Evolutionary conservation across 2,329 filamentous ascomycete species (phyloP).

Genomic region (Venturia nashicola): DNA sequence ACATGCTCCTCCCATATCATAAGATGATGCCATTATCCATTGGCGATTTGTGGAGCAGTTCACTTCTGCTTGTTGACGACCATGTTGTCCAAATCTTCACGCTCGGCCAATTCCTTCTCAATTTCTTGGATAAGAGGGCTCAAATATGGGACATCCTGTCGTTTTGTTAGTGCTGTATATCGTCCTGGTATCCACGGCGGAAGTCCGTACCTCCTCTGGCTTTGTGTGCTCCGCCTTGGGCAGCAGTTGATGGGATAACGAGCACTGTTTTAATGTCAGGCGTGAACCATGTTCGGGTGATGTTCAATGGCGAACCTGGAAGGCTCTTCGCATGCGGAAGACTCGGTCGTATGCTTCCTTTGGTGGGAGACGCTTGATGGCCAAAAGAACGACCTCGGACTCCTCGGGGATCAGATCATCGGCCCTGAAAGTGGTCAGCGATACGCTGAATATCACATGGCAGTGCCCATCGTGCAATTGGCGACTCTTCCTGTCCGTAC

Average conservation of each 20-base stretch:
- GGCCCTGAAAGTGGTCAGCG: conserved; percentile 45
- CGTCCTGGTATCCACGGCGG: not conserved
- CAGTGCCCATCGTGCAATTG: not conserved
- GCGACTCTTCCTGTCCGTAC: conserved; percentile 36
- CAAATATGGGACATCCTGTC: conserved; percentile 54
- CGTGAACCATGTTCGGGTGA: conserved; percentile 8
- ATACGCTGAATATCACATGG: conserved; percentile 10
- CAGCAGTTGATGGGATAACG: conserved; percentile 52
- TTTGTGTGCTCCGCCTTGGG: conserved; percentile 56
- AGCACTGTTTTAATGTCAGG: conserved; percentile 37
- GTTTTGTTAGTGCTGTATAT: conserved; percentile 14
- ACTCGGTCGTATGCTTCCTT: conserved; percentile 94
- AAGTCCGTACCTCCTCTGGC: conserved; percentile 45
- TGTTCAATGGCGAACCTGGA: conserved; percentile 50
- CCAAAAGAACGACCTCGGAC: conserved; percentile 71
- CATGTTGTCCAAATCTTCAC: conserved; percentile 56
- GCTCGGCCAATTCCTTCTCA: conserved; percentile 54
- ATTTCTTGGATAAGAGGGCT: conserved; percentile 56
- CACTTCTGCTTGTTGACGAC: conserved; percentile 31
- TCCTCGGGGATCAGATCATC: conserved; percentile 95
- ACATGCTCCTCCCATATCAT: not conserved
- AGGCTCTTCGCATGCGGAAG: conserved; percentile 89
- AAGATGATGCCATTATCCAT: conserved; percentile 1
- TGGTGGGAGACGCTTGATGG: conserved; percentile 78
- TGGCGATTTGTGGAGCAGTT: not conserved